phyloP scores from a whole-genome alignment of 192 early-diverging fungal species.

The Geranomyces variabilis region DNA sequence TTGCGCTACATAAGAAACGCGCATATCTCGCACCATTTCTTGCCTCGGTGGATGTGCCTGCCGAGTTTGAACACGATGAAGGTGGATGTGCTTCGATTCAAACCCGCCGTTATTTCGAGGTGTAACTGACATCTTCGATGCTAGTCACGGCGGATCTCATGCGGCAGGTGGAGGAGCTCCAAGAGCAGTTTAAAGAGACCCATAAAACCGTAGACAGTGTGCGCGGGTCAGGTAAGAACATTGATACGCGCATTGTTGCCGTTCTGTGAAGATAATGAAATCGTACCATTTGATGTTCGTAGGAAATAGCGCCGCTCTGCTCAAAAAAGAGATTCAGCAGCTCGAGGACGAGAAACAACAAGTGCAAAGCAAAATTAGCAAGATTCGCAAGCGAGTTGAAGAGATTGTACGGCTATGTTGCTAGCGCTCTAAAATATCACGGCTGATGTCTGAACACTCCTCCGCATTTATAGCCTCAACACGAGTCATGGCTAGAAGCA shows the following conservation, averaged over 20 bases:
- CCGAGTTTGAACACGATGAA: conserved; percentile 61
- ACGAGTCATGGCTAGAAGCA: conserved; percentile 62
- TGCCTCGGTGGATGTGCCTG: conserved; percentile 52
- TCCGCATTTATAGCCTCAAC: conserved; percentile 46
- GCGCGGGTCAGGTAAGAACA: conserved; percentile 25
- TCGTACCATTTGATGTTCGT: background rate
- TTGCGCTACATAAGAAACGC: conserved; percentile 56
- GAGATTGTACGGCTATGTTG: conserved; percentile 47
- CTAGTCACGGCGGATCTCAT: conserved; percentile 53
- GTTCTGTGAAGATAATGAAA: background rate
- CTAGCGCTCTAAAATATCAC: conserved; percentile 1
- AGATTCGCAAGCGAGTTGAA: conserved; percentile 58
- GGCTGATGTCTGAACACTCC: background rate
- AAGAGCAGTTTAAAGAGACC: conserved; percentile 57
- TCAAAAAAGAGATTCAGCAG: conserved; percentile 64
- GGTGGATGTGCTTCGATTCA: background rate
- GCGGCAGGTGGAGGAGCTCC: conserved; percentile 49
- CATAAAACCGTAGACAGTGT: conserved; percentile 56
- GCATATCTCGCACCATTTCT: conserved; percentile 59
- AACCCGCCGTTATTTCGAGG: no score
- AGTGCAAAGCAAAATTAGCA: conserved; percentile 53
- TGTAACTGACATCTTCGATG: background rate
- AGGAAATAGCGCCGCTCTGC: conserved; percentile 42
- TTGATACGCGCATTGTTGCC: background rate
- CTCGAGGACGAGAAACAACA: conserved; percentile 72